A percentile compares a stretch with the other conserved stretches of the same genome.
Conservation (phyloP, 1,284 basidiomycete genomes). For the Uromyces viciae-fabae region DNA sequence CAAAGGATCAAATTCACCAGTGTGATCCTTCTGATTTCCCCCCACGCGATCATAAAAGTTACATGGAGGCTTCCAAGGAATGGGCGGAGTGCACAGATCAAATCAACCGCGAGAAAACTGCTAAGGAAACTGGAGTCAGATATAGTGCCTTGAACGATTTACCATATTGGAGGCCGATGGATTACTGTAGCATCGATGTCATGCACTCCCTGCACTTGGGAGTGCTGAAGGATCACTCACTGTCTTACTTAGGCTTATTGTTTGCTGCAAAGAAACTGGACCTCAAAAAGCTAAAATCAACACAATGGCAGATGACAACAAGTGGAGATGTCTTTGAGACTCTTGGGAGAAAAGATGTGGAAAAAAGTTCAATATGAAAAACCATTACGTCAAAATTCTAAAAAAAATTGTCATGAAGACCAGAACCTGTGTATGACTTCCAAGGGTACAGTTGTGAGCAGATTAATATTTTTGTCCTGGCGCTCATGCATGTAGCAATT, state of each 20-base stretch:
- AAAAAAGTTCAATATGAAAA: too few relatives aligned
- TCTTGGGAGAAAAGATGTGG: too few relatives aligned
- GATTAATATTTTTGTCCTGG: too few relatives aligned
- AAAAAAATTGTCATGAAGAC: too few relatives aligned
- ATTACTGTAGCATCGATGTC: neutral
- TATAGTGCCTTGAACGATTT: neutral
- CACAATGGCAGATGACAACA: too few relatives aligned
- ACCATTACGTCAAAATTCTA: too few relatives aligned
- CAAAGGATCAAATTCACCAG: conserved; percentile 10
- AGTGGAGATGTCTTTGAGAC: too few relatives aligned
- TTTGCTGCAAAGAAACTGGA: too few relatives aligned
- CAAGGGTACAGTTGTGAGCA: too few relatives aligned
- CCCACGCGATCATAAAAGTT: neutral
- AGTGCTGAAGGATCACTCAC: conserved; percentile 63
- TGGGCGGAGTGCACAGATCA: neutral
- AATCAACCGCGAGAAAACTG: neutral
- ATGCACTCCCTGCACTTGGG: conserved; percentile 52
- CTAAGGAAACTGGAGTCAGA: neutral
- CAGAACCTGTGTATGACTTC: too few relatives aligned
- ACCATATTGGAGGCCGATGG: neutral
- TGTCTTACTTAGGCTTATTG: neutral
- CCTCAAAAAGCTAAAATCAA: too few relatives aligned
- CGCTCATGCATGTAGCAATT: too few relatives aligned
- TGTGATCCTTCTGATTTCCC: conserved; percentile 5
- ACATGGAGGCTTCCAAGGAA: neutral